Percentiles rank a stretch among this genome's conserved stretches.
phyloP scores from a whole-genome alignment of 2,329 filamentous ascomycete genomes.

The Xylaria polymorpha region DNA sequence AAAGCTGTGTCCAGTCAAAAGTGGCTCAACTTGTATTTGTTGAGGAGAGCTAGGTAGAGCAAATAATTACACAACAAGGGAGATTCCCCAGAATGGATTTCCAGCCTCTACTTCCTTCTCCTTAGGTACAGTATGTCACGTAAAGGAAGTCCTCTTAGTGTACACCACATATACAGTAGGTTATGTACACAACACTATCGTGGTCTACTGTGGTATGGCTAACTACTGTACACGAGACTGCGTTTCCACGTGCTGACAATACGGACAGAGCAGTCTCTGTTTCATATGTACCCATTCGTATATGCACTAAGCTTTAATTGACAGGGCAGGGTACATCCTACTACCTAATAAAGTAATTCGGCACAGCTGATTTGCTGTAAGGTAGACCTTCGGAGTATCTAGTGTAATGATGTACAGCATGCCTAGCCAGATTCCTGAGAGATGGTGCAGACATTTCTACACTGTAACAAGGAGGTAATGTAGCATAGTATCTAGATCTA shows the following conservation, averaged over 20 bases:
- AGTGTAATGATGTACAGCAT: not conserved
- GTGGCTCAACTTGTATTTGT: not conserved
- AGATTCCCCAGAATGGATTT: too few relatives aligned
- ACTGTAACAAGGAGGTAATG: not conserved
- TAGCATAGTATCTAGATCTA: not conserved
- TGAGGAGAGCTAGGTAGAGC: not conserved
- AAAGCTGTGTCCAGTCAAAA: not conserved
- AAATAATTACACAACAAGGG: not conserved
- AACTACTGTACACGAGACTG: not conserved
- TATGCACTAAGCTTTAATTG: not conserved
- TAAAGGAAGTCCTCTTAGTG: not conserved
- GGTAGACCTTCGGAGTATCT: not conserved
- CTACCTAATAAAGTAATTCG: conserved; percentile 5
- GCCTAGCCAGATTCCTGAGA: not conserved
- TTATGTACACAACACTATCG: not conserved
- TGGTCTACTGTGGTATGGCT: not conserved
- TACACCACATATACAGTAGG: too few relatives aligned
- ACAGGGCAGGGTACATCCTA: not conserved
- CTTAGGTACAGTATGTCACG: not conserved
- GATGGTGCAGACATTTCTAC: not conserved
- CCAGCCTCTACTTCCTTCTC: not conserved
- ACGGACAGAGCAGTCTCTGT: not conserved
- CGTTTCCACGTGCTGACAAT: not conserved
- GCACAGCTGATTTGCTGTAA: not conserved
- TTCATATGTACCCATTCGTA: not conserved